A percentile compares a stretch with the other conserved stretches of the same genome.
Conservation (phyloP, 768 basidiomycete species). For the Glaciozyma antarctica region DNA sequence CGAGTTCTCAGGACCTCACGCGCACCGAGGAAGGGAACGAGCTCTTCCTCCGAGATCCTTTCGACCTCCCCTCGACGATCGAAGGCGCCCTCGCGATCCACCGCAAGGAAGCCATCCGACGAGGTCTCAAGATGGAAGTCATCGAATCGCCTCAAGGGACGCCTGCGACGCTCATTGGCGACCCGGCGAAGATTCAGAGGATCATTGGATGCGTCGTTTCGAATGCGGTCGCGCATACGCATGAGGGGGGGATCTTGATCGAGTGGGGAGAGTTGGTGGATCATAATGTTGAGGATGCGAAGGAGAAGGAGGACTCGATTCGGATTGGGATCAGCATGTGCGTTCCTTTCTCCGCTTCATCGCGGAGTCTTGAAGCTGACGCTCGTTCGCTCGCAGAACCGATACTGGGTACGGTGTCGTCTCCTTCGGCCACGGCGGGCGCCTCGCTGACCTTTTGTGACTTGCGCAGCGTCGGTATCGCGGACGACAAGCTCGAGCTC, state of each 20-base stretch:
- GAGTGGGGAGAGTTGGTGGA: constrained; percentile 47
- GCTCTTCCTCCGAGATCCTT: constrained; percentile 52
- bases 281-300: constrained; percentile 48
- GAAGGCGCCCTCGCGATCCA: constrained; percentile 57
- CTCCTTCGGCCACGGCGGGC: constrained; percentile 40
- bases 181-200: constrained; percentile 45
- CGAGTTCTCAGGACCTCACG: constrained; percentile 48
- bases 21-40: constrained; percentile 64
- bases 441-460: not conserved
- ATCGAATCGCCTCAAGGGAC: constrained; percentile 45
- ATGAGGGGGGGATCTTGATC: constrained; percentile 52
- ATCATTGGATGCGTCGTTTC: constrained; percentile 60
- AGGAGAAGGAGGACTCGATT: constrained; percentile 37
- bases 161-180: constrained; percentile 57
- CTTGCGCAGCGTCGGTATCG: constrained; percentile 53
- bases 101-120: constrained; percentile 54
- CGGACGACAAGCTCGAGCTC: constrained; percentile 54
- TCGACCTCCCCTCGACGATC: constrained; percentile 55
- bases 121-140: constrained; percentile 53
- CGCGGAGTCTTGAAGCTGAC: not conserved
- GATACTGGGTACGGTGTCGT: constrained; percentile 24
- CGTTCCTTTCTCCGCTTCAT: not conserved
- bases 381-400: constrained; percentile 8
- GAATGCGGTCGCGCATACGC: constrained; percentile 68
- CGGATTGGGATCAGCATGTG: constrained; percentile 11